These are phyloP conservation scores for Periconia macrospinosa DNA, from an alignment of 2,329 filamentous ascomycete species.

Conservation along the genomic window DNA sequence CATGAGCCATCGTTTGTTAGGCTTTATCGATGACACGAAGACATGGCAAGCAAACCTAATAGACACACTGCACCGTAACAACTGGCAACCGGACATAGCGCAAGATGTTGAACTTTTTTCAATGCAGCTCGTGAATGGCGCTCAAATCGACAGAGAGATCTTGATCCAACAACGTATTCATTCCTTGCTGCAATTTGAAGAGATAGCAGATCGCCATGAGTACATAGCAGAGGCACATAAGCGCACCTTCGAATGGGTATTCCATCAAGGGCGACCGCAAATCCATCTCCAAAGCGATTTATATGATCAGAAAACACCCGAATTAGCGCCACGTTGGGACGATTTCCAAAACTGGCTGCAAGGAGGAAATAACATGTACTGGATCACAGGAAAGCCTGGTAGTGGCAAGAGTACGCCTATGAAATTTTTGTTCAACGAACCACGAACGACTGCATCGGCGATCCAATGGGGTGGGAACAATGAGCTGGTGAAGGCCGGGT, in stretches of 20 bases:
- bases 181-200: not conserved
- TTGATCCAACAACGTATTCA: not conserved
- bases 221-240: not conserved
- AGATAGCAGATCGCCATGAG: not conserved
- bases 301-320: too few relatives aligned
- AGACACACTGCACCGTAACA: not conserved
- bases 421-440: constrained; percentile 9
- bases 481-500: constrained; percentile 9
- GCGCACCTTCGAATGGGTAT: not conserved
- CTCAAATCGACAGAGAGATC: not conserved
- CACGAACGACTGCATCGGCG: not conserved
- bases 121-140: not conserved
- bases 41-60: not conserved
- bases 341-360: not conserved
- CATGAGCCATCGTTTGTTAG: not conserved
- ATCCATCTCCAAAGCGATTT: constrained; percentile 3
- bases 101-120: not conserved
- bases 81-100: not conserved
- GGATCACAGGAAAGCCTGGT: constrained; percentile 4
- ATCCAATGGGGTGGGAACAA: constrained; percentile 10
- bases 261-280: constrained; percentile 4
- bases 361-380: not conserved
- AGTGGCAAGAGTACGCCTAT: constrained; percentile 17
- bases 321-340: not conserved
- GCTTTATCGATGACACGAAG: not conserved